Evolutionary conservation across 148 eudicot genomes (phyloP), one percentile per base, ranked within the genome.

Genomic region (Arbutus unedo): DNA sequence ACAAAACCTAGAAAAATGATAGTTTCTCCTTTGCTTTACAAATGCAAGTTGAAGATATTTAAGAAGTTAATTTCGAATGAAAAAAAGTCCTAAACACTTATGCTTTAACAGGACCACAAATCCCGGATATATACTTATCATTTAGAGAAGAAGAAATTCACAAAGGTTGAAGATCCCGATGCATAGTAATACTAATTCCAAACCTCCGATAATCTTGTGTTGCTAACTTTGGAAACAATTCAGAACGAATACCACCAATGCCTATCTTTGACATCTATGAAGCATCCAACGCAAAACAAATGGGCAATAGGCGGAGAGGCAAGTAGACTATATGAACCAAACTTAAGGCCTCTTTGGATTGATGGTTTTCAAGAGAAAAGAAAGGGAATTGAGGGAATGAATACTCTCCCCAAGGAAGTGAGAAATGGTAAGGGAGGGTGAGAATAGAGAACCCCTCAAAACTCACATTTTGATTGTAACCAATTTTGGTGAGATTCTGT

Each of bases 1-100:
- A 84, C 66, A 88, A 78, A 83, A 74, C 55, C 77, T 59, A 48
- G 60, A 80, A 85, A 73, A 47, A 75, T 74, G 16, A 41, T 5
- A 53, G 41, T 38, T 51, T 50, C 41, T 6, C 25, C 47, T 44
- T 44, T 56, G 77, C 43, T 53, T 68, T 54, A 71, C 45, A 44
- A 11, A 31, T 2, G 21, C 41, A 79, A 13, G 76, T 50, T 8
- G 50, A 21, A 62, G 21, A 38, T 13, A 13, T 31, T 62, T 3
- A 57, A 38, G 49, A 50, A 50, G 71, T 31, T 47, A 5, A 79
- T 23, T 31, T 21, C 55, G 47, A 9, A 14, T 50, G 19, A 47
- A 79, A 60, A 31, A 10, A 11, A 21, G 15, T 25, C 73, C 45
- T 53, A 23, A 18, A 47, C 16, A 25, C 11, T 8, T 43, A 64